Conservation (phyloP, 805 yeast species). For the Dipodascus albidus region DNA sequence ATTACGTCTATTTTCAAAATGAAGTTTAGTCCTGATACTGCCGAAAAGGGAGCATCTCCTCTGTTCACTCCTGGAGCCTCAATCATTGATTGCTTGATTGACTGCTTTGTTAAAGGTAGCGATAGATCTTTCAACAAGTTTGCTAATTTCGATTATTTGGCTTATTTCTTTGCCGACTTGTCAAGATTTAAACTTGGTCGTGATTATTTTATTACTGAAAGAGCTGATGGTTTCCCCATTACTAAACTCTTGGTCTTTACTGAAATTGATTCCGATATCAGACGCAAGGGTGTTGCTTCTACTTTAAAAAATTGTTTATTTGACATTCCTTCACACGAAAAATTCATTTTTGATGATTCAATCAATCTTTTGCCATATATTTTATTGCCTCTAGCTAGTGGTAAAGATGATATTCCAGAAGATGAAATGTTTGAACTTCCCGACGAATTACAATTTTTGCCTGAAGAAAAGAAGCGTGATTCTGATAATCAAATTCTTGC, state of each 20-base stretch:
- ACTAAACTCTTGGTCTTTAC: conserved; percentile 77
- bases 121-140: conserved; percentile 58
- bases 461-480: conserved; percentile 68
- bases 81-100: conserved; percentile 73
- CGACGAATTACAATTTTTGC: conserved; percentile 71
- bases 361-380: conserved; percentile 75
- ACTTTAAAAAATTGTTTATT: conserved; percentile 84
- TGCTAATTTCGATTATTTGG: conserved; percentile 71
- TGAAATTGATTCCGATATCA: conserved; percentile 58
- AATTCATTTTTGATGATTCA: conserved; percentile 44
- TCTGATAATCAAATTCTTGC: conserved; percentile 49
- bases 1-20: conserved; percentile 41
- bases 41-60: conserved; percentile 42
- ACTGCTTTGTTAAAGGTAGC: conserved; percentile 76
- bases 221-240: conserved; percentile 70
- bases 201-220: conserved; percentile 61
- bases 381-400: conserved; percentile 68
- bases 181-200: conserved; percentile 55
- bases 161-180: conserved; percentile 82
- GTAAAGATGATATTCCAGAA: conserved; percentile 60
- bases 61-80: conserved; percentile 4
- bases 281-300: conserved; percentile 89
- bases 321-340: conserved; percentile 57
- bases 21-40: conserved; percentile 42
- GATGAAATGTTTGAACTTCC: conserved; percentile 86